phyloP scores from a whole-genome alignment of 768 basidiomycete genomes.

The Russula compacta region DNA sequence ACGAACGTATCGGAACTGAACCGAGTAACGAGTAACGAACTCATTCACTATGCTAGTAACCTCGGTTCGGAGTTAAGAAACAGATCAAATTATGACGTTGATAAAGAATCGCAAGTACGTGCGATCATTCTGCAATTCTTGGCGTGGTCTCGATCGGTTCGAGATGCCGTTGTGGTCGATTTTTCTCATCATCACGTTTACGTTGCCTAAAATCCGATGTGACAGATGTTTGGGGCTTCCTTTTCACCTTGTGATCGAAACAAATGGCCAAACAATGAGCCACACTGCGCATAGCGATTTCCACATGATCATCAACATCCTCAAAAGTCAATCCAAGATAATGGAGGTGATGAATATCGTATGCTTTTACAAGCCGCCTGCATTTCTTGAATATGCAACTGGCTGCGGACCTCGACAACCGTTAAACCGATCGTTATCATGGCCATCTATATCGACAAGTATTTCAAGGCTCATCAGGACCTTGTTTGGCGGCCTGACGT shows the following conservation, averaged over 20 bases:
- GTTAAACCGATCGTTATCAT: background rate
- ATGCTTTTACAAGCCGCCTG: background rate
- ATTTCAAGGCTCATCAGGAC: background rate
- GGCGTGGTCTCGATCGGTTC: too few species aligned
- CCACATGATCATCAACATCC: background rate
- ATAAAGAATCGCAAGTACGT: background rate
- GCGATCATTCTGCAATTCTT: background rate
- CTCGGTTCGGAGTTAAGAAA: background rate
- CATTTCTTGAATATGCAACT: background rate
- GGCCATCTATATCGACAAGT: background rate
- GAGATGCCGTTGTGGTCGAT: background rate
- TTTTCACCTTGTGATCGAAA: background rate
- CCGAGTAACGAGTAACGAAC: background rate
- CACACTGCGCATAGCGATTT: background rate
- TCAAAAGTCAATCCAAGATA: background rate
- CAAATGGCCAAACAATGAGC: background rate
- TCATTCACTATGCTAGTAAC: background rate
- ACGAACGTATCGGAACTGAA: background rate
- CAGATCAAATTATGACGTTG: background rate
- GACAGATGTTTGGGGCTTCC: background rate
- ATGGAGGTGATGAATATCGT: background rate
- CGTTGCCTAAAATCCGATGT: background rate
- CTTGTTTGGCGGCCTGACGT: background rate
- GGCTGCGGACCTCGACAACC: background rate
- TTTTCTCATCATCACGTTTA: background rate